Evolutionary conservation across 2,329 filamentous ascomycete genomes (phyloP).

Genomic region (Talaromyces sp.): DNA sequence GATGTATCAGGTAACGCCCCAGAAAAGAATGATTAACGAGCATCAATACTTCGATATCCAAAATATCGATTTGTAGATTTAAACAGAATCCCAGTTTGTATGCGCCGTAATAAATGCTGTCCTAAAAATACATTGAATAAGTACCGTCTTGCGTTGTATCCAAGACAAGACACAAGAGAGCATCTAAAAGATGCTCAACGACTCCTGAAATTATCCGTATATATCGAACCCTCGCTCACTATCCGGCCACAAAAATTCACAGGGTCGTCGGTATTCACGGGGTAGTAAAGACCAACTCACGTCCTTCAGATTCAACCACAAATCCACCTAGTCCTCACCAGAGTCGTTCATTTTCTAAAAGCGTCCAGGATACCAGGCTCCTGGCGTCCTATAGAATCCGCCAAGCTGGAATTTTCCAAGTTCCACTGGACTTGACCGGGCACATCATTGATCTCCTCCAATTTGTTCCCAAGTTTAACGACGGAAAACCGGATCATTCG

Average conservation of each 20-base stretch:
- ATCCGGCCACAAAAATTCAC: background rate
- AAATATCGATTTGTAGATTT: background rate
- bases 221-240: background rate
- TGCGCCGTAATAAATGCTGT: background rate
- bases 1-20: too few species aligned
- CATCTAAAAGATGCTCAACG: background rate
- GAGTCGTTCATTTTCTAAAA: background rate
- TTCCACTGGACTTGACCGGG: conserved; percentile 51
- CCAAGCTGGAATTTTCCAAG: background rate
- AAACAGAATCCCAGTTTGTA: background rate
- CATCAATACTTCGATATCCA: background rate
- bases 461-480: conserved; percentile 72
- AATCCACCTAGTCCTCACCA: background rate
- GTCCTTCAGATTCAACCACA: background rate
- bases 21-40: background rate
- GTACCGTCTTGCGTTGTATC: background rate
- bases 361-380: background rate
- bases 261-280: background rate
- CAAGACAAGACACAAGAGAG: background rate
- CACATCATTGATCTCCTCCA: conserved; percentile 56
- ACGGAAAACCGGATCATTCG: conserved; percentile 81
- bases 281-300: background rate
- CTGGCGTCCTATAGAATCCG: background rate
- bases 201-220: background rate
- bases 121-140: background rate